Conservation (phyloP, 768 basidiomycete genomes). For the Leccinum imitatum region DNA sequence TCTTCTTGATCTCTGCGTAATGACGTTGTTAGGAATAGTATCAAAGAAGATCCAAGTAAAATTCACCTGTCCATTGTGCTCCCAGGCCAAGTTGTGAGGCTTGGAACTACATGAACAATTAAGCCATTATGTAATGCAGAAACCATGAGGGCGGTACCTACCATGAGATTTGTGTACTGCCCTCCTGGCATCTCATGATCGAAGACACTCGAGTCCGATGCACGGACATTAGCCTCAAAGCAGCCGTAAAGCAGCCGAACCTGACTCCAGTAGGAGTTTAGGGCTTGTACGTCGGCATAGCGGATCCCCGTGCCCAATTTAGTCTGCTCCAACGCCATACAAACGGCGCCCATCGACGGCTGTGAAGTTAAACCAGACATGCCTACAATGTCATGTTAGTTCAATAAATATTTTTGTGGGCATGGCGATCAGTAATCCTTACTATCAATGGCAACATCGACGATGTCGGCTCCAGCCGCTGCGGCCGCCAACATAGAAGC, state of each 20-base stretch:
- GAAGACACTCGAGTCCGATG: slow-evolving; percentile 97
- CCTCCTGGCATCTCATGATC: slow-evolving; percentile 99
- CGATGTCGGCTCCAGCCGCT: slow-evolving; percentile 95
- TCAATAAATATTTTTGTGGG: slow-evolving; percentile 11
- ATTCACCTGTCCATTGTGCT: slow-evolving; percentile 86
- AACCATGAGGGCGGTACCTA: slow-evolving; percentile 36
- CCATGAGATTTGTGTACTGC: slow-evolving; percentile 93
- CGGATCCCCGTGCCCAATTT: slow-evolving; percentile 92
- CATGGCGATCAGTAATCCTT: slow-evolving; percentile 31
- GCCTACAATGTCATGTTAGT: slow-evolving; percentile 46
- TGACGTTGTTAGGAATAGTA: slow-evolving; percentile 8
- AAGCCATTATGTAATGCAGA: slow-evolving; percentile 20
- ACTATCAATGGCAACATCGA: slow-evolving; percentile 99
- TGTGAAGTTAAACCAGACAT: slow-evolving; percentile 99
- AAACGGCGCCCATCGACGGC: slow-evolving; percentile 98
- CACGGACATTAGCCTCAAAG: slow-evolving; percentile 97
- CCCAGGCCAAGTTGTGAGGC: slow-evolving; percentile 95
- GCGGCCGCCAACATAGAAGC: slow-evolving; percentile 98
- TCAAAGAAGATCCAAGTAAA: slow-evolving; percentile 6
- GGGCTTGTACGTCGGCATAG: slow-evolving; percentile 94
- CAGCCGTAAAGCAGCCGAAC: slow-evolving; percentile 92
- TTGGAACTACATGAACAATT: slow-evolving; percentile 74
- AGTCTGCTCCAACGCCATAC: slow-evolving; percentile 93
- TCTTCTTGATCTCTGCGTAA: slow-evolving; percentile 85
- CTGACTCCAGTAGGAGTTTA: slow-evolving; percentile 98